Percentiles rank a stretch among this genome's conserved stretches.
Conservation (phyloP, 345 rosid genomes). For the Viola odorata region DNA sequence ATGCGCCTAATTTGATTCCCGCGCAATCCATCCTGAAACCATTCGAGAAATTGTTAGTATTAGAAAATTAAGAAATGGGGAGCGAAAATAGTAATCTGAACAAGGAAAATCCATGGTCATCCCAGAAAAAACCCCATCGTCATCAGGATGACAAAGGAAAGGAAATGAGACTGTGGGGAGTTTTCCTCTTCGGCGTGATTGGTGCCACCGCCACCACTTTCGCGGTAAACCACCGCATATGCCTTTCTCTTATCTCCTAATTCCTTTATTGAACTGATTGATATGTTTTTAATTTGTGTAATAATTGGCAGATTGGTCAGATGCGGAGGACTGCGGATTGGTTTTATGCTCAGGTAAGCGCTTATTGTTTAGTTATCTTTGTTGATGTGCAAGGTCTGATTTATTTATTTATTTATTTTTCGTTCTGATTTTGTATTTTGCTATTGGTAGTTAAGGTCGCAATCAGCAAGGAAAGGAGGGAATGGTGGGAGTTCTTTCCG, state of each 20-base stretch:
- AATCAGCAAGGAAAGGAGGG: slow-evolving; percentile 41
- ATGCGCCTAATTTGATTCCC: too few relatives aligned
- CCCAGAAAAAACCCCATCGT: slow-evolving; percentile 21
- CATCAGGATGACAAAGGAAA: slow-evolving; percentile 33
- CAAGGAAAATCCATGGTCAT: slow-evolving; percentile 35
- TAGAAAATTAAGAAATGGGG: slow-evolving; percentile 30
- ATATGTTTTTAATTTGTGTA: too few relatives aligned
- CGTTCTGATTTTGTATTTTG: slow-evolving; percentile 22
- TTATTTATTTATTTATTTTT: too few relatives aligned
- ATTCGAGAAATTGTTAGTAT: too few relatives aligned
- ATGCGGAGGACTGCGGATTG: slow-evolving; percentile 76
- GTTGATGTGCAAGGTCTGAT: too few relatives aligned
- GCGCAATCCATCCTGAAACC: too few relatives aligned
- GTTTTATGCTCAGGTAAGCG: slow-evolving; percentile 62
- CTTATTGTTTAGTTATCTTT: too few relatives aligned
- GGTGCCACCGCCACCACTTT: slow-evolving; percentile 92
- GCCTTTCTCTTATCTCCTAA: neutral
- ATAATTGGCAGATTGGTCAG: slow-evolving; percentile 60
- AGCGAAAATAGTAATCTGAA: slow-evolving; percentile 31
- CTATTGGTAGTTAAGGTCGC: slow-evolving; percentile 57
- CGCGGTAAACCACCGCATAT: slow-evolving; percentile 43
- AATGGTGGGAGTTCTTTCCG: slow-evolving; percentile 53
- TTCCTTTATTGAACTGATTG: neutral
- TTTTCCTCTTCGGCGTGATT: slow-evolving; percentile 60
- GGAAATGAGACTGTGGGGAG: slow-evolving; percentile 64